Evolutionary conservation across 106 monocot species (phyloP).

Genomic region (Phalaenopsis equestris): DNA sequence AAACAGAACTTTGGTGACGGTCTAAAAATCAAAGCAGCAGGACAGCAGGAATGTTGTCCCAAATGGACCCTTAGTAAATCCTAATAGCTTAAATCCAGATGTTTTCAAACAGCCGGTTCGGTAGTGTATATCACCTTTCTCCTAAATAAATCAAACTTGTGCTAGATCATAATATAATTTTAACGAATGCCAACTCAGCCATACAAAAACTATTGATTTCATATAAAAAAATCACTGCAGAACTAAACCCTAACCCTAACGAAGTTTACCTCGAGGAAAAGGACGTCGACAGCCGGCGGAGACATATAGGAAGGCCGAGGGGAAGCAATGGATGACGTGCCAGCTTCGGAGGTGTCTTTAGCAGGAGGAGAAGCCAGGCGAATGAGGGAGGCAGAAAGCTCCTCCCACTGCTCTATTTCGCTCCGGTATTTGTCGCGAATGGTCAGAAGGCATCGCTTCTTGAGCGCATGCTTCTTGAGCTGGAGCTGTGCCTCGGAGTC

Average conservation of each 20-base stretch:
- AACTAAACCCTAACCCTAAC: not conserved
- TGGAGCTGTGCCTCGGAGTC: not conserved
- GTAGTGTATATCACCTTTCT: too few species aligned
- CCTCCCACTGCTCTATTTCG: slow-evolving; percentile 9
- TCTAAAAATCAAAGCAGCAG: too few species aligned
- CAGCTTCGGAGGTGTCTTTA: not conserved
- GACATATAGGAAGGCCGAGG: not conserved
- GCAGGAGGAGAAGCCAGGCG: not conserved
- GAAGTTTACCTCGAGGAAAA: not conserved
- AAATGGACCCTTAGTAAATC: too few species aligned
- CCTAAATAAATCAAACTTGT: too few species aligned
- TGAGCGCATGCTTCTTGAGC: not conserved
- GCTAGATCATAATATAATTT: too few species aligned
- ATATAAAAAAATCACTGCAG: too few species aligned
- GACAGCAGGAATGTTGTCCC: too few species aligned
- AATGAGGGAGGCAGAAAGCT: slow-evolving; percentile 3
- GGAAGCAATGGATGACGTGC: not conserved
- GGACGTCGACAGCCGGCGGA: not conserved
- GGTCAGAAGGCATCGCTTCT: not conserved
- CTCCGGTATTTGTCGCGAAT: slow-evolving; percentile 7
- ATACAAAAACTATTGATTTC: too few species aligned
- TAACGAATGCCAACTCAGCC: too few species aligned
- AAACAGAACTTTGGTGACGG: too few species aligned
- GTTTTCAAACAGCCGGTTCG: too few species aligned
- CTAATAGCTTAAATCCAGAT: too few species aligned